Conservation (phyloP, 345 rosid species). For the Rhizophora mangle region DNA sequence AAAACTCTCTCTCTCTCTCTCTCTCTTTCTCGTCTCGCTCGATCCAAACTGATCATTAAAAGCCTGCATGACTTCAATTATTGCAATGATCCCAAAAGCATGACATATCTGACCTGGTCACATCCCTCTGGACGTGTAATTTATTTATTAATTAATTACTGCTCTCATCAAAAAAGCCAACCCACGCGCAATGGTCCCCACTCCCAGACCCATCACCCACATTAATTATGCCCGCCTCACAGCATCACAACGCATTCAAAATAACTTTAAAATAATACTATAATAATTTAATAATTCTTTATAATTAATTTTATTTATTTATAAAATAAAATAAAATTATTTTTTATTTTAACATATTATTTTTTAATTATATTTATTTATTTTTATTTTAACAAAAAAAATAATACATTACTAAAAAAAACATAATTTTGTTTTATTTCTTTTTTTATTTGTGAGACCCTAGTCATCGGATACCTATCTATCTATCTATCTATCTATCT, state of each 20-base stretch:
- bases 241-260: too few relatives aligned
- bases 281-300: too few relatives aligned
- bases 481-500: background rate
- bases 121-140: slow-evolving; percentile 32
- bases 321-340: too few relatives aligned
- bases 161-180: background rate
- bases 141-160: slow-evolving; percentile 6
- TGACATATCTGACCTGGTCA: slow-evolving; percentile 69
- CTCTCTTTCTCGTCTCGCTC: slow-evolving; percentile 11
- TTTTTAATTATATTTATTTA: too few relatives aligned
- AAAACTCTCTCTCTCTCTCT: background rate
- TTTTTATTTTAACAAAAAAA: too few relatives aligned
- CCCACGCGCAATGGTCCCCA: slow-evolving; percentile 43
- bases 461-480: slow-evolving; percentile 37
- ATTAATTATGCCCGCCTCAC: too few relatives aligned
- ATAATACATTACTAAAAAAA: too few relatives aligned
- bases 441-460: background rate
- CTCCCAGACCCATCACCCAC: background rate
- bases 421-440: background rate
- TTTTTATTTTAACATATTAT: too few relatives aligned
- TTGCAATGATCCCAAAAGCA: slow-evolving; percentile 97
- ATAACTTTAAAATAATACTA: too few relatives aligned
- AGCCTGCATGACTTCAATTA: slow-evolving; percentile 93
- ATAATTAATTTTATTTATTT: too few relatives aligned
- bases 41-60: slow-evolving; percentile 45